Evolutionary conservation across 108 stramenopile species (phyloP), one percentile per base, ranked within the genome.

Genomic region (Conticribra weissflogii): DNA sequence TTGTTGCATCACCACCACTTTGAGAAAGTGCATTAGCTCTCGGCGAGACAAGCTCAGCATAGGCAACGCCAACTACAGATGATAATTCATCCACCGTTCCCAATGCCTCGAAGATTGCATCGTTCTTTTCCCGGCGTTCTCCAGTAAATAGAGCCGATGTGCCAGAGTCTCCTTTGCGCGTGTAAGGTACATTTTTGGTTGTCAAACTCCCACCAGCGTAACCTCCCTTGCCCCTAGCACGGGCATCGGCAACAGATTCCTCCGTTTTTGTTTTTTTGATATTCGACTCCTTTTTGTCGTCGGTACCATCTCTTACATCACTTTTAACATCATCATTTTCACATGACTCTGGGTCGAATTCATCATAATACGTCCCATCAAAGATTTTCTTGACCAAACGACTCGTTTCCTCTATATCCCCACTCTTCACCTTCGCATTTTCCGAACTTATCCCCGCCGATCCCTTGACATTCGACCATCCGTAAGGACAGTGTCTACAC

Each of bases 401-500:
- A 18, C 52, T 47, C 16, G 78, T 76, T 3, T 61, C 65, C 46
- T 52, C 64, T 59, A 52, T 67, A 59, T 91, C 87, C 3, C 86
- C 87, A 51, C 84, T 86, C 12, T 47, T 59, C 22, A 81, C 77
- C 66, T 77, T 88, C 5, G 23, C 62, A 29, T 24, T 36, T 31
- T 59, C 31, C 18, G 24, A 44, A 24, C 30, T 44, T 46, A 12
- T 9, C 54, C 45, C 61, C 31, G 57, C 12, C 8, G 36, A 33
- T n/a, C 49, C 55, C 25, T 29, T 71, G 12, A 96, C 96, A 68
- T 91, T 87, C 33, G 80, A 82, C 80, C 88, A 93, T 16, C 95
- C 96, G 52, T 84, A 97, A 8, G 95, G 96, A 79, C 97, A 97
- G 76, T 97, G 97, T 5, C 97, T 81, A 84, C 97, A 98, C 28